Base-by-base conservation (phyloP, 2,329 filamentous ascomycete species). In the Aspergillus versicolor region DNA sequence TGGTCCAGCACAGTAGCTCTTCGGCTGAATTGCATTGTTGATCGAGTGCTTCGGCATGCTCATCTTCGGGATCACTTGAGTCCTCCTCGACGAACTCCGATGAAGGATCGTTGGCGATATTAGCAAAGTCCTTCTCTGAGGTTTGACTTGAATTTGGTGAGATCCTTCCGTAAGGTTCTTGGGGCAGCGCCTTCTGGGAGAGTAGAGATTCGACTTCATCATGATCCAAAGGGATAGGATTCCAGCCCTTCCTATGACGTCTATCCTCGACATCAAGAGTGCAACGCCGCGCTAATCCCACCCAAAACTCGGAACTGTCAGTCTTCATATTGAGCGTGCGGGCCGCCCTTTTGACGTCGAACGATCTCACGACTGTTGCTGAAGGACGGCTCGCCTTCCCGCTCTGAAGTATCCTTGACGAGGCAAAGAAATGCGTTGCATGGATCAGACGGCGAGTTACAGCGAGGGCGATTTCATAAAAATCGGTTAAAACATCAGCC, bases 401-500 rank as follows among this genome's bases (percentile, higher is more conserved):
- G 64, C 70, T 74, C 38, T 85, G 79, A 52, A 86, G 81, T 22
- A 91, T 74, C 42, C 91, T 82, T 2, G 88, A 88, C 69, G 84
- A 82, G n/a, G 88, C 84, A 57, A 91, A 83, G 65, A 88, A 89
- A 0, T 94, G 75, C 0, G 85, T 79, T 0, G 88, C 84, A 46
- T 89, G 84, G 2, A 94, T 78, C 1, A 96, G 74, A 12, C 89
- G 82, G 57, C 84, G 84, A 0, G 89, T 92, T 13, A 94, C 63
- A 52, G 83, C 88, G 1, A 89, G 70, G 0, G 83, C 79, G 2
- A 96, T 73, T 8, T 83, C 83, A 66, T 92, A 82, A 44, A 96
- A 88, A 64, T 94, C 90, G 5, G 84, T 81, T n/a, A 95, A 81
- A 0, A 89, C 86, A 2, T 90, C 92, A 6, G 86, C 83, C 63